phyloP scores from a whole-genome alignment of 306 rosid genomes.

The Vigna reflexopilosa region DNA sequence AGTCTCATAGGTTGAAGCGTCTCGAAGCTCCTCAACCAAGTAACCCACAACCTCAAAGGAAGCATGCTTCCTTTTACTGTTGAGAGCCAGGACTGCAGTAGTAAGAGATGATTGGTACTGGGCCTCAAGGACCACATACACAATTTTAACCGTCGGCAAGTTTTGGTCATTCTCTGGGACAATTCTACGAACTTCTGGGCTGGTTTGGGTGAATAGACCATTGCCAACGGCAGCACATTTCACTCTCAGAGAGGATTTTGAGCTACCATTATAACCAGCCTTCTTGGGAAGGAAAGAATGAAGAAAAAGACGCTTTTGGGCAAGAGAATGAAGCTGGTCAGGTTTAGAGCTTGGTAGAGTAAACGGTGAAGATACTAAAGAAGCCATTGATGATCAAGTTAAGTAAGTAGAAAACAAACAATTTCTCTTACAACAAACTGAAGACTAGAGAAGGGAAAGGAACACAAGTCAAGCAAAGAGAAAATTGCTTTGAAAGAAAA shows the following conservation, averaged over 20 bases:
- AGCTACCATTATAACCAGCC: conserved; percentile 37
- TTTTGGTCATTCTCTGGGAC: conserved; percentile 67
- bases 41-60: conserved; percentile 89
- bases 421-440: conserved; percentile 43
- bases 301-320: conserved; percentile 77
- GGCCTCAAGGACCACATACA: conserved; percentile 93
- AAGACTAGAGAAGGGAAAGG: not conserved
- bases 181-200: conserved; percentile 88
- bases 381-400: conserved; percentile 70
- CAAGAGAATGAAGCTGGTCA: conserved; percentile 70
- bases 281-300: conserved; percentile 90
- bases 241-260: conserved; percentile 59
- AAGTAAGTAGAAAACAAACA: conserved; percentile 7
- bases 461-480: not conserved
- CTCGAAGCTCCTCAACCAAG: conserved; percentile 94
- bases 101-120: conserved; percentile 94
- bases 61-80: conserved; percentile 56
- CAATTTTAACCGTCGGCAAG: conserved; percentile 81
- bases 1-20: conserved; percentile 51
- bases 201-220: conserved; percentile 94
- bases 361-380: conserved; percentile 73
- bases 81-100: conserved; percentile 80
- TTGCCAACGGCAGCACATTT: conserved; percentile 88
- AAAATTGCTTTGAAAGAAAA: conserved; percentile 10
- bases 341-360: conserved; percentile 67